Base-by-base conservation (phyloP, 768 basidiomycete species). In the Termitomyces titanicus region DNA sequence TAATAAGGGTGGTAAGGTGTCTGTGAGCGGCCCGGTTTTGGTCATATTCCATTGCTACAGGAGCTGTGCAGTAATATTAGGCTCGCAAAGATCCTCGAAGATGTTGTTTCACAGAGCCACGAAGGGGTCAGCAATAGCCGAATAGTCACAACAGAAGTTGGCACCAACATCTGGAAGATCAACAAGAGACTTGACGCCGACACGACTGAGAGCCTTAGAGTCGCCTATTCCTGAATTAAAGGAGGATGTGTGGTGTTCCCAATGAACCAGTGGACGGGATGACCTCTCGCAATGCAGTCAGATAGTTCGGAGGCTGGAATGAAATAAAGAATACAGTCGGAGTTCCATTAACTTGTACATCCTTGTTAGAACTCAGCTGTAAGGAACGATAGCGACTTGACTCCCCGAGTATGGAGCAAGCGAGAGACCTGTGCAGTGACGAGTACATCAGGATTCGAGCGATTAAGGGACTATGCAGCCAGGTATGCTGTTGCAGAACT, bases 401-500 rank as follows among this genome's bases (percentile, higher is more conserved):
- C 35, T 31, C 15, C 24, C 4, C 5, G 61, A 52, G 64, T 62
- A n/a, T 56, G 40, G 6, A 68, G 22, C 2, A 67, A 38, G 2
- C 64, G 61, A 8, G 66, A 65, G 3, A 64, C 68, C n/a, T 61
- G 56, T 29, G 63, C 58, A 38, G 63, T 53, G n/a, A 65, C 53
- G 8, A 74, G 47, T 25, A 74, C 63, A 34, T 69, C 51, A 5
- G 73, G 57, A 48, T 73, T 74, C 7, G 61, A 49, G 1, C 72
- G 65, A 2, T 47, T 54, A 8, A 63, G 43, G 31, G 61, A 68
- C 11, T 69, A 58, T 0, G 66, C 62, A 1, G 63, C 64, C 22
- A 74, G 58, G 54, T 74, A 72, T 1, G 70, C 61, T 6, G 67
- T 65, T 10, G 70, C 70, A 18, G 70, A 62, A 51, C 66, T 71